Base-by-base conservation (phyloP, 2,329 filamentous ascomycete genomes). In the Arthroderma sp. region DNA sequence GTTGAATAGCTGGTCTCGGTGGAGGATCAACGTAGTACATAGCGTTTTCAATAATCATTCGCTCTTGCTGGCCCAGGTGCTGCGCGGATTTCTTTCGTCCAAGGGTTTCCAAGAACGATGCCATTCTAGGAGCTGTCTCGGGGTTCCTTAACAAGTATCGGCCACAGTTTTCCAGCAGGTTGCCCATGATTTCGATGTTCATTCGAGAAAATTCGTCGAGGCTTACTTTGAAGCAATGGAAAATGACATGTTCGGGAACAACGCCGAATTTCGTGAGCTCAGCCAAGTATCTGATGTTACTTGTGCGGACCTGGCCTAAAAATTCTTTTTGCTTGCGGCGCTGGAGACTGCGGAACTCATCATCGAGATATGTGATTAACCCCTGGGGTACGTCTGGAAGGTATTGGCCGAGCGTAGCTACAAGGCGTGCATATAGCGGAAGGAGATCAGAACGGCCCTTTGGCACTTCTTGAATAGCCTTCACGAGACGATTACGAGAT, bases 101-200 rank as follows among this genome's bases (percentile, higher is more conserved):
- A 13, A 98, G 77, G 0, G 91, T 98, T 71, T 98, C 93, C 23
- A 98, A 74, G 70, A 98, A 98, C 0, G 88, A 91, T 1, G 80
- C 77, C 93, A 98, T 98, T 44, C 93, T 84, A 7, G 91, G 91
- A 8, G 88, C 86, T 0, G 94, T 97, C 61, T 97, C 91, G 0
- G 89, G 85, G 64, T 93, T 97, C 54, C 91, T 88, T 59, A 98
- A 79, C 21, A 98, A 77, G 71, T 96, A 98, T 17, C 93, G 84
- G 44, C 93, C 93, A 67, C 94, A 98, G 62, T 97, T 97, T 70
- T 98, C 93, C 21, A 98, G 79, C 28, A 98, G 78, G 66, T 94
- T 95, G 66, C 91, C 94, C 62, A 98, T 91, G 65, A 98, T 96
- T 71, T 98, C 94, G 62, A 98, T 96, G 67, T 98, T 98, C 87